These are phyloP conservation scores for Cucurbita maxima DNA, from an alignment of 306 rosid genomes.

Conservation along the genomic window DNA sequence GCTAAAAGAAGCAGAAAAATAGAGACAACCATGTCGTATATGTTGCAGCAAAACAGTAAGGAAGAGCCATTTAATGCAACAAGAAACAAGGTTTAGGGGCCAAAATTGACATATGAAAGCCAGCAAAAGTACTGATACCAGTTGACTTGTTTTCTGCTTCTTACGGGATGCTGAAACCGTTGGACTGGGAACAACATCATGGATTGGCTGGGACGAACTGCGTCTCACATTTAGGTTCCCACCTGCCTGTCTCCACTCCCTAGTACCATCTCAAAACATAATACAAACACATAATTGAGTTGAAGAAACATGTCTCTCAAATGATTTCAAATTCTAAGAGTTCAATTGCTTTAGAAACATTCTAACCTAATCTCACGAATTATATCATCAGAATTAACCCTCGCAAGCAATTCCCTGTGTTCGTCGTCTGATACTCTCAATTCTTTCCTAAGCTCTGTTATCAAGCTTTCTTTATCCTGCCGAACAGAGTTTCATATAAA, in stretches of 20 bases:
- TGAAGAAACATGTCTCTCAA: neutral
- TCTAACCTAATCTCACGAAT: constrained; percentile 33
- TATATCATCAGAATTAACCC: constrained; percentile 37
- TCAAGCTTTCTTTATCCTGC: constrained; percentile 41
- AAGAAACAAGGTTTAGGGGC: neutral
- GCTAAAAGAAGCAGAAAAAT: neutral
- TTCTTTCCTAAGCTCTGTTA: constrained; percentile 41
- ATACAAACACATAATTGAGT: neutral
- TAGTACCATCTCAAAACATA: constrained; percentile 18
- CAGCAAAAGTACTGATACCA: constrained; percentile 22
- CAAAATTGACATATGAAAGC: constrained; percentile 13
- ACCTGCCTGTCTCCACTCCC: constrained; percentile 90
- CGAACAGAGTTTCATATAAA: neutral
- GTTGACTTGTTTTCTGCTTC: constrained; percentile 74
- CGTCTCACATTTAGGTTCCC: constrained; percentile 47
- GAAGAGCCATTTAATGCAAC: neutral
- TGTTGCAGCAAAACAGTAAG: neutral
- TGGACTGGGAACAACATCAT: constrained; percentile 67
- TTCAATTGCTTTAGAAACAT: neutral
- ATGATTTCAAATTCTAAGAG: neutral
- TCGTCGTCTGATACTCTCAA: constrained; percentile 44
- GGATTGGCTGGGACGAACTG: constrained; percentile 56
- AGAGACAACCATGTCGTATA: neutral
- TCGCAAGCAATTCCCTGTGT: constrained; percentile 36
- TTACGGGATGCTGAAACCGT: constrained; percentile 75